Evolutionary conservation across 1,139 yeast species (phyloP).

Genomic region (Candida glucosophila): DNA sequence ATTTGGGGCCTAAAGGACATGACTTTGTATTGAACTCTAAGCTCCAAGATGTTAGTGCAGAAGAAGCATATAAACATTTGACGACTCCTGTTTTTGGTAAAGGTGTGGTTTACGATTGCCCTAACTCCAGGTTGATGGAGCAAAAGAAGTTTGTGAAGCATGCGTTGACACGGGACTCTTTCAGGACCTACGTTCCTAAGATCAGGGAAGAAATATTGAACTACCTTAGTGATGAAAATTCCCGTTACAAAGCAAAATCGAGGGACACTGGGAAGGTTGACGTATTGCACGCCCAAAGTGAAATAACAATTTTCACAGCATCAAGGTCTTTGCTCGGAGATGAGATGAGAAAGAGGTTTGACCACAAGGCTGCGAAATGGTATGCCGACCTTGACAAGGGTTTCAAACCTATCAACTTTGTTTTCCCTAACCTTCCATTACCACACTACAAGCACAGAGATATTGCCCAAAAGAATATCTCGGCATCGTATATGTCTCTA

Average conservation of each 20-base stretch:
- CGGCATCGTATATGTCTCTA: slow-evolving; percentile 71
- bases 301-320: slow-evolving; percentile 93
- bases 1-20: slow-evolving; percentile 95
- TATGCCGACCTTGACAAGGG: slow-evolving; percentile 94
- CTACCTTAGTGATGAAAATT: slow-evolving; percentile 51
- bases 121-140: slow-evolving; percentile 90
- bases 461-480: slow-evolving; percentile 74
- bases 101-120: slow-evolving; percentile 95
- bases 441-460: slow-evolving; percentile 84
- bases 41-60: slow-evolving; percentile 86
- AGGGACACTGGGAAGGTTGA: slow-evolving; percentile 47
- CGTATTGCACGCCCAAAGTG: slow-evolving; percentile 84
- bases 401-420: slow-evolving; percentile 92
- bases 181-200: slow-evolving; percentile 78
- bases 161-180: slow-evolving; percentile 81
- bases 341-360: slow-evolving; percentile 79
- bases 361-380: slow-evolving; percentile 73
- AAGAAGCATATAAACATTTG: slow-evolving; percentile 88
- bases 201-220: slow-evolving; percentile 68
- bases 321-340: slow-evolving; percentile 86
- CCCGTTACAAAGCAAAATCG: slow-evolving; percentile 32
- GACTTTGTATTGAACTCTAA: slow-evolving; percentile 92
- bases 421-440: slow-evolving; percentile 86
- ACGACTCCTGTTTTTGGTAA: slow-evolving; percentile 97
- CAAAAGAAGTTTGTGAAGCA: slow-evolving; percentile 94